Conservation (phyloP, 1,284 basidiomycete species). For the Sporisorium exsertum region DNA sequence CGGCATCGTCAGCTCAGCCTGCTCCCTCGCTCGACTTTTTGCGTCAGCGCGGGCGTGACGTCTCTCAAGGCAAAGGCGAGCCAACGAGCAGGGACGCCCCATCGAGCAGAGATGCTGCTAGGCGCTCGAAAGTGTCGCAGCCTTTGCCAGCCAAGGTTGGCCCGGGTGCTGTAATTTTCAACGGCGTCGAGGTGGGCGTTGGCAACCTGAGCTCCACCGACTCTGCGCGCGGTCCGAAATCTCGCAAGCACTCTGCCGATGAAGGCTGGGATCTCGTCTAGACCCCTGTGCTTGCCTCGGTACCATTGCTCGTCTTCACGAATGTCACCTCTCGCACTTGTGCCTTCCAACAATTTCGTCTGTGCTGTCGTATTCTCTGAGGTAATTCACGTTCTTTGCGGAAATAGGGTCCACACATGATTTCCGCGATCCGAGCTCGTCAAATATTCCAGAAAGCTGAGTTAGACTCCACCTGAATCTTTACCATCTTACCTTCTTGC, state of each 20-base stretch:
- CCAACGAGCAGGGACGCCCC: neutral
- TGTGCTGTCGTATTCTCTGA: neutral
- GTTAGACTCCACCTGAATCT: neutral
- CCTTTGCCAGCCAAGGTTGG: constrained; percentile 18
- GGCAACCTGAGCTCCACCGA: constrained; percentile 17
- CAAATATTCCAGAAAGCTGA: constrained; percentile 7
- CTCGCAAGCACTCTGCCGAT: constrained; percentile 24
- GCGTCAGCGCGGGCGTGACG: constrained; percentile 41
- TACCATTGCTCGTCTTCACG: neutral
- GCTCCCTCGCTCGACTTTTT: constrained; percentile 46
- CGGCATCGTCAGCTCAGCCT: constrained; percentile 9
- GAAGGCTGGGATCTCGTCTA: constrained; percentile 41
- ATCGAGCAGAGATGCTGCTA: neutral
- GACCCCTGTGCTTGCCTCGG: neutral
- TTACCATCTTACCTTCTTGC: neutral
- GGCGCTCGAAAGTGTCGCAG: neutral
- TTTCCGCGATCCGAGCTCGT: constrained; percentile 12
- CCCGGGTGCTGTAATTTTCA: constrained; percentile 49
- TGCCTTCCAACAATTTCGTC: neutral
- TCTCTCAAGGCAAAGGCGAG: constrained; percentile 9
- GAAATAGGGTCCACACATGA: constrained; percentile 12
- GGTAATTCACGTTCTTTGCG: neutral
- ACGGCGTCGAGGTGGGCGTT: constrained; percentile 47
- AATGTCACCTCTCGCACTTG: neutral
- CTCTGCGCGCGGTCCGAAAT: constrained; percentile 12